Base-by-base conservation (phyloP, 2,329 filamentous ascomycete species). In the Capronia coronata region DNA sequence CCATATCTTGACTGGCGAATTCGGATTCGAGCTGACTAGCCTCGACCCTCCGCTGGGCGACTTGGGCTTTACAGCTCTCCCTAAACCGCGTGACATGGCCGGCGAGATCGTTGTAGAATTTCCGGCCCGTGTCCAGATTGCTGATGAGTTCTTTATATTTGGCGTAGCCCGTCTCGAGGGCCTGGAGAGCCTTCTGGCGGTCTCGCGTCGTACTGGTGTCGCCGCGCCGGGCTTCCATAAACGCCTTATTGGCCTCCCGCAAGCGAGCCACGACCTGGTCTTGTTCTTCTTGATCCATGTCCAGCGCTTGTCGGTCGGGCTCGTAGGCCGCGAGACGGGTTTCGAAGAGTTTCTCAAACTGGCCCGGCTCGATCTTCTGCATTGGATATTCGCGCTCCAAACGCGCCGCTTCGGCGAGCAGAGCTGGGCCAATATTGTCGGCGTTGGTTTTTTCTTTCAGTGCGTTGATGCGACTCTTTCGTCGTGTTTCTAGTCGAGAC, bases 141-240 rank as follows among this genome's bases (percentile, higher is more conserved):
- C 80, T 87, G 49, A 95, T 82, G 49, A 97, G 87, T 66, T 98
- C 91, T 69, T 95, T 95, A 73, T 97, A 97, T 69, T 91, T 94
- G 67, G 89, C 82, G 65, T 94, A 97, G 0, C 88, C 91, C 56
- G 86, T 89, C 66, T 97, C 91, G 8, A 98, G 74, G 54, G 79
- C 82, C 67, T 98, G 93, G 42, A 98, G 70, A 0, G 88, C 89
- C 59, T 85, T 79, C 65, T 97, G 91, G 11, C 93, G 81, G 63
- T 94, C 89, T 52, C 76, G 78, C 14, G 52, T 53, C 14, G 52
- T 53, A 4, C 78, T 80, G 0, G 76, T 75, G 57, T 88, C 86
- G 2, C 83, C 81, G 32, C 75, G 77, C 46, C 83, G 79, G 57
- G 86, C 87, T 16, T 78, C 74, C 54, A 86, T 79, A 60, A 97